Evolutionary conservation across 2,329 filamentous ascomycete species (phyloP), one percentile per base, ranked within the genome.

Genomic region (Talaromyces sp.): DNA sequence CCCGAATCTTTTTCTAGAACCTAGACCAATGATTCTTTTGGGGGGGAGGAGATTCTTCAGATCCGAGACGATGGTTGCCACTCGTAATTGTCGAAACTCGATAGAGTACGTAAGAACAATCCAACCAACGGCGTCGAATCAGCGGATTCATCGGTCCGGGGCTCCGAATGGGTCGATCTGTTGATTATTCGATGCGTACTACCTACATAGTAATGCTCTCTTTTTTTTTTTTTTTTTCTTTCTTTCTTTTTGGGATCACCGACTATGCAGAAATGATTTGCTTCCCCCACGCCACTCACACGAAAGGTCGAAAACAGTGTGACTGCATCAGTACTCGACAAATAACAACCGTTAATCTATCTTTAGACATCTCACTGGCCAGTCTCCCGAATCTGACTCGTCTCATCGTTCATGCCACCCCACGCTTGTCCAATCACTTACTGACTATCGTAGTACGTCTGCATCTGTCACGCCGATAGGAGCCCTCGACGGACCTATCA

Each of bases 401-500:
- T 56, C 31, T 10, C 10, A 37, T 37, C 52, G 52, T 54, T 54
- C 50, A 22, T 54, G 49, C 49, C 25, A 33, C 50, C 50, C 31
- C 50, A 54, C 50, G 31, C 50, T 37, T 37, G 50, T 19, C 13
- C 50, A 54, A 54, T 54, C 19, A 35, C 35, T 31, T n/a, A 52
- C 27, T 27, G 3, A 27, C 27, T 27, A 27, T 27, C 27, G 1
- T 27, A 3, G 27, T 27, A 27, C 27, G 27, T 6, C 27, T 52
- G 25, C 49, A 52, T 31, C 50, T 19, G n/a, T 35, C 10, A 54
- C 31, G n/a, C 31, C 37, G 33, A 56, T 56, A 37, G 52, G 52
- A 56, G 31, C 52, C 52, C 31, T 56, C 15, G 52, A 22, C 52
- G 10, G 52, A 56, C 52, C 52, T 56, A 56, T 56, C 33, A 56